A percentile compares a stretch with the other conserved stretches of the same genome.
phyloP scores from a whole-genome alignment of 768 basidiomycete species.

The Podaxis mareebaensis region DNA sequence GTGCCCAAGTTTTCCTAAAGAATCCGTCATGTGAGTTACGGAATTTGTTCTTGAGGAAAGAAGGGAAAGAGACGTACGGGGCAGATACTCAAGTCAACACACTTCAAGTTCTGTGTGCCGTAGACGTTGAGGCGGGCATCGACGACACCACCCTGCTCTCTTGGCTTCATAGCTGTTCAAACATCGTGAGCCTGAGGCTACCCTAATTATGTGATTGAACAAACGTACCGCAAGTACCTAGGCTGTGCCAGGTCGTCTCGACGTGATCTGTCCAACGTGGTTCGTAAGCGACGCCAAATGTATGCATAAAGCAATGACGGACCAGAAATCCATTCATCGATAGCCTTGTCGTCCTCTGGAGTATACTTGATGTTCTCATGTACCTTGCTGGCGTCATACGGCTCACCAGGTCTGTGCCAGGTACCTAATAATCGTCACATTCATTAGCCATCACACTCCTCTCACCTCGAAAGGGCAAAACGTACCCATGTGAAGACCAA shows the following conservation, averaged over 20 bases:
- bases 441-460: constrained; percentile 24
- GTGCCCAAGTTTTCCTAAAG: constrained; percentile 69
- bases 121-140: constrained; percentile 64
- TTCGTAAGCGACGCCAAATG: background rate
- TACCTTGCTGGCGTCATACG: constrained; percentile 54
- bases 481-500: constrained; percentile 71
- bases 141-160: constrained; percentile 65
- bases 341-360: constrained; percentile 68
- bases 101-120: constrained; percentile 68
- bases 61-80: constrained; percentile 38
- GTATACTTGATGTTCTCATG: constrained; percentile 68
- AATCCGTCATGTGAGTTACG: background rate
- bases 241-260: constrained; percentile 78
- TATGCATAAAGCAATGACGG: constrained; percentile 9
- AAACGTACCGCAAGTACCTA: constrained; percentile 51
- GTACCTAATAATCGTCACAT: constrained; percentile 47
- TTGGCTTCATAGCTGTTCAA: constrained; percentile 61
- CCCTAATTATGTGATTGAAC: background rate
- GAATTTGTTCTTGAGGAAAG: background rate
- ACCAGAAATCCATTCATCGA: constrained; percentile 68
- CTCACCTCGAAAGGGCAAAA: constrained; percentile 10
- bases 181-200: background rate
- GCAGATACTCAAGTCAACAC: constrained; percentile 70
- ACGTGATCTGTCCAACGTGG: constrained; percentile 58
- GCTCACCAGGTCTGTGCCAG: constrained; percentile 44